Percentiles rank a stretch among this genome's conserved stretches.
Conservation (phyloP, 2,329 filamentous ascomycete species). For the Cytospora schulzeri region DNA sequence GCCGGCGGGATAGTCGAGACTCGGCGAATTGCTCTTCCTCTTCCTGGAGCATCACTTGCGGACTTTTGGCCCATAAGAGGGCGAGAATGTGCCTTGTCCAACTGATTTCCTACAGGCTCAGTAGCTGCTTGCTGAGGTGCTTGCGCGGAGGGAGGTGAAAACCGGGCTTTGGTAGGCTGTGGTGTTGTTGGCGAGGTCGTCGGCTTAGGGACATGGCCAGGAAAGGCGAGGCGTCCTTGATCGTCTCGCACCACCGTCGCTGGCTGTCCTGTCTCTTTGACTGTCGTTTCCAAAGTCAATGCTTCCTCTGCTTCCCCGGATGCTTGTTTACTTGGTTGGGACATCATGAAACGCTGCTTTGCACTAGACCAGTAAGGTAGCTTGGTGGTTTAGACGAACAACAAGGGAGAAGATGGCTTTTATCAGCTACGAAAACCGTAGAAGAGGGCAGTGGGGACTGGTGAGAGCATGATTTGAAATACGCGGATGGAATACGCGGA, state of each 20-base stretch:
- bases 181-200: constrained; percentile 29
- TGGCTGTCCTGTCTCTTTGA: constrained; percentile 31
- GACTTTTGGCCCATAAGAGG: constrained; percentile 31
- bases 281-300: constrained; percentile 35
- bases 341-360: neutral
- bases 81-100: constrained; percentile 7
- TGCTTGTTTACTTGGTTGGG: constrained; percentile 10
- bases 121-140: constrained; percentile 24
- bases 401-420: neutral
- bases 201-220: constrained; percentile 37
- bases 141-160: neutral
- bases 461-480: neutral
- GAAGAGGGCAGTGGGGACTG: neutral
- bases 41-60: constrained; percentile 30
- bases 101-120: constrained; percentile 16
- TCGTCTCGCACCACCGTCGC: constrained; percentile 38
- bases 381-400: neutral
- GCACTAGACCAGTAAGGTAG: neutral
- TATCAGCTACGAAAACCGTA: neutral
- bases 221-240: constrained; percentile 37
- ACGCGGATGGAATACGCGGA: neutral
- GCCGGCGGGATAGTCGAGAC: constrained; percentile 27
- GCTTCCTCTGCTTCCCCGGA: constrained; percentile 10
- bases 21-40: constrained; percentile 21
- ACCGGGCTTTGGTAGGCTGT: neutral